Base-by-base conservation (phyloP, 441 rosid genomes). In the Theobroma grandiflorum region DNA sequence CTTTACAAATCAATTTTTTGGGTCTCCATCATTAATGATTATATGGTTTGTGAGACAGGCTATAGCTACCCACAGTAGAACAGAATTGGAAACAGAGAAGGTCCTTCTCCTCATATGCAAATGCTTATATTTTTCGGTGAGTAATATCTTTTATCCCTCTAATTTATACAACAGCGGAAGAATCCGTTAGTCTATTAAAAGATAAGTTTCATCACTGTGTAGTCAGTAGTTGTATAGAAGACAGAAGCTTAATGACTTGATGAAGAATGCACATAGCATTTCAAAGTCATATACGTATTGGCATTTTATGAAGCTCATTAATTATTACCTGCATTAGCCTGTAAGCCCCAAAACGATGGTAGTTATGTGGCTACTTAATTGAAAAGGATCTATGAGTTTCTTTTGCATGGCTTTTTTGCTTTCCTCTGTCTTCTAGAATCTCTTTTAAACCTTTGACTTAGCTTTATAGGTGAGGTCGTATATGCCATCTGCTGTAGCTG, bases 61-160 rank as follows among this genome's bases (percentile, higher is more conserved):
- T 76, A 80, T 87, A 84, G 83, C 85, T 72, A 77, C 77, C 57
- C 78, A 78, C 26, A 81, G 62, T 57, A 78, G 79, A 53, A 78
- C 58, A 74, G 92, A 88, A 72, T 31, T 81, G 80, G 94, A 89
- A 81, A 74, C 77, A 35, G 96, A 92, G 85, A 92, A 88, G 87
- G 80, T 88, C 76, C 84, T 93, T 85, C 95, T 87, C 77, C 79
- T 88, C 74, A 82, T 88, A 68, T 91, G 94, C 96, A 93, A 91
- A 86, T 93, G 95, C 91, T 67, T 93, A 38, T 88, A 92, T 89
- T 90, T 89, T 86, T 82, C 97, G 72, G 98, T 95, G 81, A 92
- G 96, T 87, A 58, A 64, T 61, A 57, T 72, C 57, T 75, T 80
- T 49, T n/a, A 76, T 76, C 45, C 31, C 63, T 75, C 82, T 79